Base-by-base conservation (phyloP, 352 stramenopile genomes). In the Elongisporangium prolatum region DNA sequence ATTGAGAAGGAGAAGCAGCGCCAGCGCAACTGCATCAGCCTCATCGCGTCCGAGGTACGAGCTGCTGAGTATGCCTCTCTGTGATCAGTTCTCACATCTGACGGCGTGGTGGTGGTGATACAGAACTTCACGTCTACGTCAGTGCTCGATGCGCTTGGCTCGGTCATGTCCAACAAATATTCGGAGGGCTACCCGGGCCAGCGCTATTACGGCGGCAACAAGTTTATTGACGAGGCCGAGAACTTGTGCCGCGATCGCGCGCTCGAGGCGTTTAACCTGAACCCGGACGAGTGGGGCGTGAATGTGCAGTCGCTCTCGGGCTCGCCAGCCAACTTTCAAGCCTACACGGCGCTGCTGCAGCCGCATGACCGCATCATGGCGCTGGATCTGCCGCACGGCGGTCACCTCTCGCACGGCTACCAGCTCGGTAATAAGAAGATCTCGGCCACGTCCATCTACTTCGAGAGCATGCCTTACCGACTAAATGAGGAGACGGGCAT, bases 151-250 rank as follows among this genome's bases (percentile, higher is more conserved):
- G 96, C 96, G 13, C 76, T 99, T 28, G 97, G 98, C 28, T 99
- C 94, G 9, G 93, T 99, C 59, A 96, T 99, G 79, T 98, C 89
- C 28, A 99, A 99, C 83, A 99, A 99, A 80, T 98, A 98, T 80
- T 97, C 89, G 88, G 95, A 98, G 66, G 95, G 94, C 0, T 99
- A 99, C 84, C 97, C 97, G 8, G 95, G 93, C 28, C 73, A 83
- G 63, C 84, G 86, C 58, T 91, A 81, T 63, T 99, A 99, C 78
- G 98, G 98, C 54, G 98, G 98, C 38, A 99, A 99, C 80, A 96
- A 99, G 79, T 95, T 99, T 71, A 99, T 99, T 69, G 98, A 99
- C 80, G 80, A 98, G 72, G 95, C 98, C 21, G 98, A 99, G 76
- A 76, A 93, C 28, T 72, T 99, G 34, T 99, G 98, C 81, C 97